Base-by-base conservation (phyloP, 495 filamentous ascomycete species). In the Penicillium odoratum region DNA sequence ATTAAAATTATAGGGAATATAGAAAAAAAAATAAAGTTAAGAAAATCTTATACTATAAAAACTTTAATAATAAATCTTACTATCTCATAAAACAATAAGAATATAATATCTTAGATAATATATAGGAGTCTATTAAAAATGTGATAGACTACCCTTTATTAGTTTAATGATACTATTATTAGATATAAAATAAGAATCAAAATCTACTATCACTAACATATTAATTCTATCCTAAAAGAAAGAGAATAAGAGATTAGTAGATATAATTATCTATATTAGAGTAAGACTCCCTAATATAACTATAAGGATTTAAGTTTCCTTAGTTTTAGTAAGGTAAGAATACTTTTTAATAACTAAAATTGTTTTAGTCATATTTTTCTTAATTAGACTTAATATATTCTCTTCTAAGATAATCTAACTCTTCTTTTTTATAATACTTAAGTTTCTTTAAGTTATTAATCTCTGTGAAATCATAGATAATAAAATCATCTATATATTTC, bases 121-220 rank as follows among this genome's bases (percentile, higher is more conserved):
- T 50, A 53, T 57, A 53, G 48, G 49, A 61, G 53, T 43, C 33
- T 61, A 61, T 61, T 25, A 16, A 53, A 43, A 61, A 61, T 26
- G 25, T 61, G 53, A 57, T 13, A 31, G 54, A 29, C 49, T 61
- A 48, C 34, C 18, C 26, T 15, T 53, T 53, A 26, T 25, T 38
- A 40, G 33, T 51, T 51, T 40, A 38, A 51, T 51, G 42, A 13
- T 51, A 38, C 26, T 51, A 51, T 33, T 51, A 51, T 0, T 21
- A 42, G 49, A 28, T 4, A 13, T 42, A 51, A 10, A 40, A 28
- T 16, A 36, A 36, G 33, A 0, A 11, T 36, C 3, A 11, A 36
- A 13, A 10, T 36, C 9, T 4, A 36, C 9, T 44, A 44, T 44
- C 4, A 33, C 5, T 33, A 33, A 11, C 8, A 3, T 36, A 36